phyloP scores from a whole-genome alignment of 1,284 basidiomycete species.

The Meira nashicola region DNA sequence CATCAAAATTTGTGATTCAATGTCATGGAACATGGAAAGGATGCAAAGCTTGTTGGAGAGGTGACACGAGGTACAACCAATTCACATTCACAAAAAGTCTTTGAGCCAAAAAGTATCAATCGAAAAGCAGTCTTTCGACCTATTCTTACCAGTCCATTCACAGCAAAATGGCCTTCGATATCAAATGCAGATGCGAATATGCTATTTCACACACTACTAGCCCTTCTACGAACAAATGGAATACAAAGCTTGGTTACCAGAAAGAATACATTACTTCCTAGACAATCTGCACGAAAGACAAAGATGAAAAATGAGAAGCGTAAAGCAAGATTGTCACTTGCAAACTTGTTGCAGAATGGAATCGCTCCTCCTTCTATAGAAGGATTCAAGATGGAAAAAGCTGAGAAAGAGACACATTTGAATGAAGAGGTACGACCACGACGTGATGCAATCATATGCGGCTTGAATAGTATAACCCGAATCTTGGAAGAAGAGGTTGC shows the following conservation, averaged over 20 bases:
- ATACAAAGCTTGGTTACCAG: neutral
- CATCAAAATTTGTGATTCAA: no score
- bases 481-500: neutral
- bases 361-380: neutral
- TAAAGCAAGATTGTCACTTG: neutral
- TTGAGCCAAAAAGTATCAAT: constrained; percentile 1
- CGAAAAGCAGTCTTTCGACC: constrained; percentile 7
- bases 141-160: constrained; percentile 6
- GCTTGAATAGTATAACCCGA: constrained; percentile 5
- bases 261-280: neutral
- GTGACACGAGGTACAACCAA: neutral
- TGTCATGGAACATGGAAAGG: neutral
- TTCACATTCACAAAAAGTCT: neutral
- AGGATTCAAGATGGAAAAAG: neutral
- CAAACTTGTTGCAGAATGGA: neutral
- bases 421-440: neutral
- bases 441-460: neutral
- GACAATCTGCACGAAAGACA: neutral
- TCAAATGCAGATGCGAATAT: neutral
- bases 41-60: neutral
- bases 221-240: neutral
- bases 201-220: neutral
- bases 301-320: neutral
- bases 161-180: neutral
- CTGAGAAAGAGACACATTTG: neutral